These are phyloP conservation scores for Myxozyma nipponensis DNA, from an alignment of 805 yeast genomes.

Conservation along the genomic window DNA sequence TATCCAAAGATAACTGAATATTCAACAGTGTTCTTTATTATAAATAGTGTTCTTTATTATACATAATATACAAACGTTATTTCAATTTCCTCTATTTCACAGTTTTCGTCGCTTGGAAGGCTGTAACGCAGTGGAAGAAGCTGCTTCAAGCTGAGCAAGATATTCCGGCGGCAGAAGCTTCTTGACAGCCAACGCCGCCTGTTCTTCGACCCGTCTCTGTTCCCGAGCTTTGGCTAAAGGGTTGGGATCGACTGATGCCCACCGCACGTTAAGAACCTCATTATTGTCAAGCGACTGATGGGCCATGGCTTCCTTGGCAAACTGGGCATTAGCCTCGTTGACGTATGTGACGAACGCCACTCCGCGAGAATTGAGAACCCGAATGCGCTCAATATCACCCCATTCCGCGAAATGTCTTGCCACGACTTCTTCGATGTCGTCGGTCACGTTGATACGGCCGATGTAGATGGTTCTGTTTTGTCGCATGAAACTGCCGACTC, in stretches of 20 bases:
- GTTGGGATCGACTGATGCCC: slow-evolving; percentile 91
- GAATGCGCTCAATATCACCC: slow-evolving; percentile 69
- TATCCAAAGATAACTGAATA: slow-evolving; percentile 41
- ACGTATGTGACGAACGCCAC: slow-evolving; percentile 76
- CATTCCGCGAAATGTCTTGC: slow-evolving; percentile 60
- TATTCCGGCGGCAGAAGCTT: slow-evolving; percentile 38
- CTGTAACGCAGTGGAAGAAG: slow-evolving; percentile 12
- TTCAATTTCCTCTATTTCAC: not conserved
- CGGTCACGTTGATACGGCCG: slow-evolving; percentile 52
- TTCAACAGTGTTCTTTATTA: not conserved
- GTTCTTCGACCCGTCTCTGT: slow-evolving; percentile 48
- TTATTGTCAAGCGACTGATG: slow-evolving; percentile 67
- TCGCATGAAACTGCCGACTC: slow-evolving; percentile 74
- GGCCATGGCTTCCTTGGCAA: slow-evolving; percentile 93
- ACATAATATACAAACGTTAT: not conserved
- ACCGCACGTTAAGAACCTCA: slow-evolving; percentile 66
- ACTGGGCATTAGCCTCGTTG: slow-evolving; percentile 75
- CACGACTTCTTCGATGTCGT: slow-evolving; percentile 41
- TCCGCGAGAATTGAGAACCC: slow-evolving; percentile 56
- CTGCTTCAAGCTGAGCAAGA: slow-evolving; percentile 12
- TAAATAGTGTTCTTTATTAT: not conserved
- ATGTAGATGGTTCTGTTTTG: slow-evolving; percentile 74
- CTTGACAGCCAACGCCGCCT: slow-evolving; percentile 46
- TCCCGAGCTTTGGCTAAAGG: slow-evolving; percentile 56
- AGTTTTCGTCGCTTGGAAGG: slow-evolving; percentile 1